Conservation (phyloP, 768 basidiomycete species). For the Mycena crocata region DNA sequence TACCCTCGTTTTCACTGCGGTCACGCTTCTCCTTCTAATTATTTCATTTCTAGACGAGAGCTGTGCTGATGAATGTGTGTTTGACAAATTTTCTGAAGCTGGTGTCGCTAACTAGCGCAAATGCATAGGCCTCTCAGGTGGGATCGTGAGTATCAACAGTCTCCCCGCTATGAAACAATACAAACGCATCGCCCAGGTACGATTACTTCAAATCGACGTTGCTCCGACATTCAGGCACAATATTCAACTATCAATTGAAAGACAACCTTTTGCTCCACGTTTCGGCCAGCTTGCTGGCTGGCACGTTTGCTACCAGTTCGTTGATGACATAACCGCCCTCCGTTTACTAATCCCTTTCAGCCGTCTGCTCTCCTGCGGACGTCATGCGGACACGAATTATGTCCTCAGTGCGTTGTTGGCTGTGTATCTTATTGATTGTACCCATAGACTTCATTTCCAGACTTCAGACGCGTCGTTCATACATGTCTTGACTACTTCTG, state of each 20-base stretch:
- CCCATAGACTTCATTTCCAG: conserved; percentile 52
- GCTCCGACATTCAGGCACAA: conserved; percentile 62
- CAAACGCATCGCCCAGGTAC: conserved; percentile 59
- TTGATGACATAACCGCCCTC: conserved; percentile 16
- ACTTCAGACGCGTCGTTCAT: conserved; percentile 60
- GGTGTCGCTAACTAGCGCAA: conserved; percentile 8
- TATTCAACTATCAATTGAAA: conserved; percentile 68
- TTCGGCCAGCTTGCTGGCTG: conserved; percentile 74
- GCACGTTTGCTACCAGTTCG: conserved; percentile 83
- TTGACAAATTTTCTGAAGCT: conserved; percentile 22
- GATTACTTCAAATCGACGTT: conserved; percentile 79
- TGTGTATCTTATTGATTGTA: not conserved
- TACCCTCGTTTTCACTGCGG: conserved; percentile 48
- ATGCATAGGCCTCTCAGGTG: conserved; percentile 84
- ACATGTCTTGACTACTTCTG: conserved; percentile 66
- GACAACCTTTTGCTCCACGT: conserved; percentile 78
- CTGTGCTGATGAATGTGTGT: conserved; percentile 82
- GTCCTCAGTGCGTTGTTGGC: conserved; percentile 67
- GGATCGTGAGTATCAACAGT: conserved; percentile 71
- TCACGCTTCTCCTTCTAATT: conserved; percentile 17
- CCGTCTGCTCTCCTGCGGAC: conserved; percentile 83
- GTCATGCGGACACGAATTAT: conserved; percentile 83
- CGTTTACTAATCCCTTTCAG: conserved; percentile 48
- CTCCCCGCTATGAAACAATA: not conserved
- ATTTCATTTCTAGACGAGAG: conserved; percentile 57